phyloP scores from a whole-genome alignment of 163 green algal species.

The Scenedesmus sp. region DNA sequence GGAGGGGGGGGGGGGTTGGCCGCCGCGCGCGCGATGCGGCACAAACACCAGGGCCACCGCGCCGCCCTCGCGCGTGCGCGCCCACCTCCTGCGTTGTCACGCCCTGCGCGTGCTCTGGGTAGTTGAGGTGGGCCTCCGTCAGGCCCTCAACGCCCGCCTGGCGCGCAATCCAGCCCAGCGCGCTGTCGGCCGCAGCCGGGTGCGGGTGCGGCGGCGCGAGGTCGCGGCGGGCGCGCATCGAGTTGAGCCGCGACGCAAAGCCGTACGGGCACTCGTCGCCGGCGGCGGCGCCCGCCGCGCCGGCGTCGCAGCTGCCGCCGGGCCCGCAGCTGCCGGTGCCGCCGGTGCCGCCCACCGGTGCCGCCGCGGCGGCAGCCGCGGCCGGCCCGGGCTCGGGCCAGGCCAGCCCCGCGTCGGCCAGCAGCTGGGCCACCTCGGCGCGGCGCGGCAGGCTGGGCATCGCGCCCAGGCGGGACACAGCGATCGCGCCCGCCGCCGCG shows the following conservation, averaged over 20 bases:
- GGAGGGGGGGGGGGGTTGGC: no score
- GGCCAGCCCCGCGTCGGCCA: no score
- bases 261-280: slow-evolving; percentile 41
- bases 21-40: no score
- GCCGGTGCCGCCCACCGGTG: neutral
- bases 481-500: slow-evolving; percentile 59
- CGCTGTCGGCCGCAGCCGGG: slow-evolving; percentile 7
- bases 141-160: slow-evolving; percentile 57
- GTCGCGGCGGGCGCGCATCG: slow-evolving; percentile 60
- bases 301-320: neutral
- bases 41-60: no score
- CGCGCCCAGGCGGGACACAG: slow-evolving; percentile 60
- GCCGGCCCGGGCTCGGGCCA: no score
- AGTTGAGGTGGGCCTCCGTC: slow-evolving; percentile 67
- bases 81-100: neutral
- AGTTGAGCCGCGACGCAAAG: slow-evolving; percentile 73
- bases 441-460: slow-evolving; percentile 65
- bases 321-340: slow-evolving; percentile 17
- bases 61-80: no score
- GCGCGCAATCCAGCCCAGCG: slow-evolving; percentile 53
- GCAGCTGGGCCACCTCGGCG: slow-evolving; percentile 54
- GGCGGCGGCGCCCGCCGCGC: neutral
- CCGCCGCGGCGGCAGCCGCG: no score
- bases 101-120: slow-evolving; percentile 65
- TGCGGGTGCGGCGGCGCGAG: neutral